A percentile compares a stretch with the other conserved stretches of the same genome.
phyloP scores from a whole-genome alignment of 768 basidiomycete genomes.

The Auricularia sp. region DNA sequence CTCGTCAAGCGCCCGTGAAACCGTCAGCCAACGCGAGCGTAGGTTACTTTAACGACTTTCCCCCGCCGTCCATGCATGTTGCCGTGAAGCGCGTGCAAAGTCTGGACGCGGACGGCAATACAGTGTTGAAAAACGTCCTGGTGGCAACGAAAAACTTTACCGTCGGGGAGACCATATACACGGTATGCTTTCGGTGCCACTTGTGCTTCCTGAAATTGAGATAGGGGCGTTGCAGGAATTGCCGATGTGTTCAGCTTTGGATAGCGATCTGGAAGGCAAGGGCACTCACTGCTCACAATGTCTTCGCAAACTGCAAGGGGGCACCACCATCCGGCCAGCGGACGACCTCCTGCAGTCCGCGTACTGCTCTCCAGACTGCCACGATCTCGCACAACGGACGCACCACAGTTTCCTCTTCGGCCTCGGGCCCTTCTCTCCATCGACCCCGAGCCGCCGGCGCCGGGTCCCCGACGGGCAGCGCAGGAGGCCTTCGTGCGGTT shows the following conservation, averaged over 20 bases:
- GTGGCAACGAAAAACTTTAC: slow-evolving; percentile 57
- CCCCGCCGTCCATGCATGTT: slow-evolving; percentile 62
- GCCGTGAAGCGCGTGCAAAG: slow-evolving; percentile 30
- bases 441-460: slow-evolving; percentile 17
- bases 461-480: slow-evolving; percentile 39
- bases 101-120: background rate
- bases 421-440: slow-evolving; percentile 50
- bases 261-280: slow-evolving; percentile 55
- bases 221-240: slow-evolving; percentile 42
- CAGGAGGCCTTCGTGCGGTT: slow-evolving; percentile 50
- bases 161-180: slow-evolving; percentile 69
- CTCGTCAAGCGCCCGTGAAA: background rate
- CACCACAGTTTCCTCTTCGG: slow-evolving; percentile 66
- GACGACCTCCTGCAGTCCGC: slow-evolving; percentile 45
- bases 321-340: slow-evolving; percentile 33
- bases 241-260: slow-evolving; percentile 61
- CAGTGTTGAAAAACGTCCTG: slow-evolving; percentile 34
- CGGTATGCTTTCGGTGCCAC: slow-evolving; percentile 28
- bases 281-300: slow-evolving; percentile 69
- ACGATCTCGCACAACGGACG: slow-evolving; percentile 41
- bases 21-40: background rate
- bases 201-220: no score
- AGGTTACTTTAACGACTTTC: slow-evolving; percentile 75
- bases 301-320: slow-evolving; percentile 42
- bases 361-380: slow-evolving; percentile 68